phyloP scores from a whole-genome alignment of 305 asterid species.

The Fraxinus latifolia region DNA sequence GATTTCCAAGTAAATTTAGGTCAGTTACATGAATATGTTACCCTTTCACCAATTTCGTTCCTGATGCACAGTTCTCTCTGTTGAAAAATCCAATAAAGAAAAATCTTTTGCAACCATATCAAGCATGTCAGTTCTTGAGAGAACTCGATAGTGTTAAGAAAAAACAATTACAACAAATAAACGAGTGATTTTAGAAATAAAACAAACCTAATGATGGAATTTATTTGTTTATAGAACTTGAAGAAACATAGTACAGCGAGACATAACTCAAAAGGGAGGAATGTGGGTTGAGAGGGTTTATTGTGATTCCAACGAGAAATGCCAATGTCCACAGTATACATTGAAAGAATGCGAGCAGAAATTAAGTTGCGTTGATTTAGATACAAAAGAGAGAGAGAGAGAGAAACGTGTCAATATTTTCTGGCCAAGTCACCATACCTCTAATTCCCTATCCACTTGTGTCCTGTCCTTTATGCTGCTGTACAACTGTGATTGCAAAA shows the following conservation, averaged over 20 bases:
- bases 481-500: constrained; percentile 80
- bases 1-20: background rate
- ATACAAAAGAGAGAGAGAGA: background rate
- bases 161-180: background rate
- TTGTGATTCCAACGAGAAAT: background rate
- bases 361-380: background rate
- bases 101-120: background rate
- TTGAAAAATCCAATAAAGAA: background rate
- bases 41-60: background rate
- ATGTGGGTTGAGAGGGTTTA: background rate
- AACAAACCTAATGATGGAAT: background rate
- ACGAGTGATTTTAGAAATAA: background rate
- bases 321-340: constrained; percentile 2
- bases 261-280: background rate
- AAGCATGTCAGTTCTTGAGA: background rate
- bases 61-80: background rate
- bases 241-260: background rate
- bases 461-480: constrained; percentile 94
- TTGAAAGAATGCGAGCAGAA: constrained; percentile 10
- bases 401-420: background rate
- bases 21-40: background rate
- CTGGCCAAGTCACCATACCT: constrained; percentile 44
- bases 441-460: constrained; percentile 92
- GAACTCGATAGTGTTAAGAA: background rate
- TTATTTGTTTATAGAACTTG: background rate